Base-by-base conservation (phyloP, 371 early-diverging fungal species). In the Amoeboaphelidium protococcarum region DNA sequence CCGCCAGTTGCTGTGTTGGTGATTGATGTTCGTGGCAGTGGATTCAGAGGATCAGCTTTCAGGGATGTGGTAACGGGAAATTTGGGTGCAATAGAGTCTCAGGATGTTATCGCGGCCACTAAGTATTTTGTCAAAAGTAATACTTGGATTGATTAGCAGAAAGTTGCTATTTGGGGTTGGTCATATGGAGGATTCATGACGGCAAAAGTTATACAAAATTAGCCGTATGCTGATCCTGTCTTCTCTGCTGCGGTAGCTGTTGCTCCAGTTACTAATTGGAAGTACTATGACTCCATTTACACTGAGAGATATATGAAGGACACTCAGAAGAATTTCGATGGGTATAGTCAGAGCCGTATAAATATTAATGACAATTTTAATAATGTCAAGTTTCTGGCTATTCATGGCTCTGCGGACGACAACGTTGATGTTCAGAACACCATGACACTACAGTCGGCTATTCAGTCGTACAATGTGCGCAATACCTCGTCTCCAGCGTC, bases 121-220 rank as follows among this genome's bases (percentile, higher is more conserved):
- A 63, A 72, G 61, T 74, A 31, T 24, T 37, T 40, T 1, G 3
- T 2, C 12, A 25, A n/a, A n/a, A n/a, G n/a, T n/a, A n/a, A n/a
- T n/a, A n/a, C 73, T 2, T 92, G 76, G 55, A 76, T 89, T 23
- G 83, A 90, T 58, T 54, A 67, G 1, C 58, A 66, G 13, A 62
- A 74, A 21, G 67, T 92, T n/a, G 91, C 80, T 23, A 79, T 96
- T 43, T 92, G 92, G 95, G 96, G 96, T 22, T 92, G 94, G 84
- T 83, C 83, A 3, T 95, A 79, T 58, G 96, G 96, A 45, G 96
- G 92, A 1, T 94, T 76, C 52, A 61, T 82, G 63, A 75, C 90
- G 0, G 51, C 76, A 45, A 86, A 88, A 52, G 68, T 78, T 0
- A 66, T 91, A 26, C 94, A 95, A 61, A 66, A 75, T 2, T 65